phyloP scores from a whole-genome alignment of 2,329 filamentous ascomycete genomes.

The Lecanicillium sp. region DNA sequence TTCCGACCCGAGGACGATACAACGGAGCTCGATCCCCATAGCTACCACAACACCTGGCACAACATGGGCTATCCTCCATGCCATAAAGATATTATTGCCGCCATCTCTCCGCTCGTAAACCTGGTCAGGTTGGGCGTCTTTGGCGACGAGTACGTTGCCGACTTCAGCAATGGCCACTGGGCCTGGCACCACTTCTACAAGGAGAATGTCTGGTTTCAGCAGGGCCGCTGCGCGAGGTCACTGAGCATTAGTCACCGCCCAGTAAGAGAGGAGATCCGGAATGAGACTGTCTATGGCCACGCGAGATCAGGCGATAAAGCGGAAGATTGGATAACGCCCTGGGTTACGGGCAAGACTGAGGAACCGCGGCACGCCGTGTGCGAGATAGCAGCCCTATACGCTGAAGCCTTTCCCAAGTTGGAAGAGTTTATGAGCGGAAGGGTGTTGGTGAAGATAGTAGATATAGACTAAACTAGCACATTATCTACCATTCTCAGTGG shows the following conservation, averaged over 20 bases:
- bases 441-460: background rate
- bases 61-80: too few species aligned
- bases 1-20: too few species aligned
- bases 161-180: background rate
- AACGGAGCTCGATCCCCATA: too few species aligned
- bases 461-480: too few species aligned
- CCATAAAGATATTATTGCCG: background rate
- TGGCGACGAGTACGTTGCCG: constrained; percentile 3
- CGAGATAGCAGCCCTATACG: background rate
- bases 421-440: background rate
- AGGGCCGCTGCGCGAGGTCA: too few species aligned
- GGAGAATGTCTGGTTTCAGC: background rate
- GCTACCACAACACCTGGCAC: too few species aligned
- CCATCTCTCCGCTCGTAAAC: background rate
- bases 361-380: background rate
- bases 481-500: too few species aligned
- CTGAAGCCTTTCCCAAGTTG: background rate
- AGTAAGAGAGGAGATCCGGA: background rate
- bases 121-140: background rate
- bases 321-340: background rate
- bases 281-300: background rate
- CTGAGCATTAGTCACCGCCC: background rate
- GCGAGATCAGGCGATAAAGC: background rate
- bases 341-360: background rate
- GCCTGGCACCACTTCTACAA: constrained; percentile 1